A percentile compares a stretch with the other conserved stretches of the same genome.
Conservation (phyloP, 2,329 filamentous ascomycete species). For the Cadophora sp. region DNA sequence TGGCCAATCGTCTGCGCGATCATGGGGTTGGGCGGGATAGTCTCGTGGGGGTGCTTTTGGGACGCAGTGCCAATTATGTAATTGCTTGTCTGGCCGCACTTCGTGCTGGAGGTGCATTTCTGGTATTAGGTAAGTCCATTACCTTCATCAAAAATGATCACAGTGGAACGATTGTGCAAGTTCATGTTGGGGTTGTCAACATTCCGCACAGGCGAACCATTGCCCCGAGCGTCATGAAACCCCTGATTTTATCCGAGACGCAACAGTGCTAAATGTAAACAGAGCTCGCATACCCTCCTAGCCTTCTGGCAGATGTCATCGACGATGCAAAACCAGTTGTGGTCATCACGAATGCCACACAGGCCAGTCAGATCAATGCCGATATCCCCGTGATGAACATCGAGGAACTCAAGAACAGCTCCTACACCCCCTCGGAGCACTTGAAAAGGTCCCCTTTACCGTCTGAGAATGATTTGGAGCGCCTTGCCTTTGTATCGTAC, state of each 20-base stretch:
- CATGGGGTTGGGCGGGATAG: constrained; percentile 76
- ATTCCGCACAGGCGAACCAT: not conserved
- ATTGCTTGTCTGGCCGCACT: constrained; percentile 80
- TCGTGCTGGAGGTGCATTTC: constrained; percentile 78
- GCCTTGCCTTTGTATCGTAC: constrained; percentile 82
- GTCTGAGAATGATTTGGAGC: constrained; percentile 71
- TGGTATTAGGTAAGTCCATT: constrained; percentile 60
- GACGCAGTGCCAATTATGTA: constrained; percentile 79
- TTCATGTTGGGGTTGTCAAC: not conserved
- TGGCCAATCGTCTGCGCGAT: constrained; percentile 67
- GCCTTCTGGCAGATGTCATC: constrained; percentile 76
- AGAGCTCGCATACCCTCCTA: constrained; percentile 79
- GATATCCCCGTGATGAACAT: constrained; percentile 69
- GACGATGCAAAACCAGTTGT: constrained; percentile 76
- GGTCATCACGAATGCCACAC: constrained; percentile 70
- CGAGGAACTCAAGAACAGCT: constrained; percentile 52
- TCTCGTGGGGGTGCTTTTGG: constrained; percentile 77
- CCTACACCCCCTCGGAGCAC: constrained; percentile 21
- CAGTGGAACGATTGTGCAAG: not conserved
- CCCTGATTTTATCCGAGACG: not conserved
- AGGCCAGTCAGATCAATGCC: constrained; percentile 69
- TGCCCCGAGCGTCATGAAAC: not conserved
- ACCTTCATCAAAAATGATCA: not conserved
- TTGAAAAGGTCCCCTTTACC: constrained; percentile 58
- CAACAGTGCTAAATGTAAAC: not conserved